Evolutionary conservation across 352 stramenopile species (phyloP), one percentile per base, ranked within the genome.

Genomic region (Phytopythium montanum): DNA sequence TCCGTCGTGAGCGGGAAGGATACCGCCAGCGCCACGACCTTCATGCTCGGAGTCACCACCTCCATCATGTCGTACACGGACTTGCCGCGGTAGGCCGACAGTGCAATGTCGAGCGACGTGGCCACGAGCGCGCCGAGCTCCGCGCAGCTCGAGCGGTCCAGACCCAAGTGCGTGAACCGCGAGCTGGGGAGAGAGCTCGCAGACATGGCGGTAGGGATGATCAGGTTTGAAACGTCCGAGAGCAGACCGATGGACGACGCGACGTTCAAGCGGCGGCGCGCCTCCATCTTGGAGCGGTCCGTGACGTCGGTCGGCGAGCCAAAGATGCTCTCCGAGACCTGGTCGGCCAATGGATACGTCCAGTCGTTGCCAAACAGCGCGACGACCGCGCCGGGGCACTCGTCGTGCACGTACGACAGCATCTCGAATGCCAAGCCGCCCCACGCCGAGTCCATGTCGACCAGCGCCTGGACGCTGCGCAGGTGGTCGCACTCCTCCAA

Each of bases 401-500:
- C 85, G 45, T 95, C 85, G 10, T 54, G 58, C 5, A 93, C 45
- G 54, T 92, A 91, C 29, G 75, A 87, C 46, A 95, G 58, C 52
- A 92, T 63, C 29, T 95, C 83, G 26, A 77, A 62, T 9, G 85
- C 84, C 34, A 95, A 60, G 21, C 83, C 85, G 31, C 81, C 83
- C 81, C 81, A 95, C 1, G 78, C 75, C 19, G 85, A 93, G 65
- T 93, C 79, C 75, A 93, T 84, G 60, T 95, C 85, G 28, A 95
- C 83, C 13, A 90, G 56, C 39, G 69, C 69, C 61, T 93, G 75
- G 21, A 95, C 72, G 23, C 81, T 53, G 33, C 76, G 72, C 34
- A 95, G 61, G 50, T 75, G 72, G 60, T 95, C 85, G 57, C 80
- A 90, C 42, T 77, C 69, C 53, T 95, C 85, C 10, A 95, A 57